Evolutionary conservation across 495 filamentous ascomycete genomes (phyloP).

Genomic region (Lentithecium fluviatile): DNA sequence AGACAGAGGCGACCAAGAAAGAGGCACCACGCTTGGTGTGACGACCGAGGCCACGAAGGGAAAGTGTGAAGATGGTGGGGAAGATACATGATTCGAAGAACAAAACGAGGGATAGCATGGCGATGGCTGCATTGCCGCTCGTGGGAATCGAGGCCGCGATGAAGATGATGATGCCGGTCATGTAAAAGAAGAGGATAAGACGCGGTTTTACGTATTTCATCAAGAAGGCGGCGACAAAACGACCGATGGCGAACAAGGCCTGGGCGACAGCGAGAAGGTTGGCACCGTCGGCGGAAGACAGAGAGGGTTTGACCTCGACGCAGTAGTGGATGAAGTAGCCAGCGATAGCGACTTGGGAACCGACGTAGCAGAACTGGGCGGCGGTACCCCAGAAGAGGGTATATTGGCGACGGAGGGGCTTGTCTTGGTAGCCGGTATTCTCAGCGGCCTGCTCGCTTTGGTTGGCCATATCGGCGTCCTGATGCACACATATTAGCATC

Average conservation of each 20-base stretch:
- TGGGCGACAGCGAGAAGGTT: slow-evolving; percentile 65
- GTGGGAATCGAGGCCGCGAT: slow-evolving; percentile 49
- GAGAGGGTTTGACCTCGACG: slow-evolving; percentile 14
- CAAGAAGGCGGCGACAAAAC: slow-evolving; percentile 57
- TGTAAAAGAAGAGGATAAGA: slow-evolving; percentile 37
- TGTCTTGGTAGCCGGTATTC: slow-evolving; percentile 43
- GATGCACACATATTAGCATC: too few species aligned
- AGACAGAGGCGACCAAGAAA: slow-evolving; percentile 66
- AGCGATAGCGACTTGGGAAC: slow-evolving; percentile 58
- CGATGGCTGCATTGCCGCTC: slow-evolving; percentile 40
- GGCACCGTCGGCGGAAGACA: slow-evolving; percentile 13
- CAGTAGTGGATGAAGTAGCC: slow-evolving; percentile 53
- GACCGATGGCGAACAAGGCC: slow-evolving; percentile 62
- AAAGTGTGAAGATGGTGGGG: slow-evolving; percentile 67
- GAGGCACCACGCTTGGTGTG: slow-evolving; percentile 69
- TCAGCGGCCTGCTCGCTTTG: slow-evolving; percentile 42
- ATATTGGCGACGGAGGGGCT: slow-evolving; percentile 52
- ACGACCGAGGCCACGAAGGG: slow-evolving; percentile 65
- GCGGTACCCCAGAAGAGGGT: slow-evolving; percentile 63
- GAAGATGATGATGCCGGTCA: slow-evolving; percentile 51
- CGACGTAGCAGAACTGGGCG: slow-evolving; percentile 69
- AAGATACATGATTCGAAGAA: slow-evolving; percentile 58
- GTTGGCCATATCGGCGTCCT: slow-evolving; percentile 62
- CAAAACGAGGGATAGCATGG: slow-evolving; percentile 62
- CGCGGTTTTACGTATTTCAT: slow-evolving; percentile 44